Evolutionary conservation across 2,329 filamentous ascomycete genomes (phyloP), one percentile per base, ranked within the genome.

Genomic region (Fusarium penzigii): DNA sequence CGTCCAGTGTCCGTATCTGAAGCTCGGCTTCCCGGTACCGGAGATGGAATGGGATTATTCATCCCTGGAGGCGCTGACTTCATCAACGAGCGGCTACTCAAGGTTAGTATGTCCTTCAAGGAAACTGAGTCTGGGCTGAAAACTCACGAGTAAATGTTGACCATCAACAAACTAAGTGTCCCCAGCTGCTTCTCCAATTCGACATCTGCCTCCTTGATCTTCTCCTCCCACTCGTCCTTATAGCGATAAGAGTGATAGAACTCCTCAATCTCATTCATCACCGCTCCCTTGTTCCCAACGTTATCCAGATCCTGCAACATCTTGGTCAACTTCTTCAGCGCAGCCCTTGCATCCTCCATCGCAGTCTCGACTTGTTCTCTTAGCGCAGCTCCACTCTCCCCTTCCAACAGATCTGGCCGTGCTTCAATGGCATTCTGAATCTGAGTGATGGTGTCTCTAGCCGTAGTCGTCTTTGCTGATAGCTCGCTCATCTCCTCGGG

Each of bases 241-340:
- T 70, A 70, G 29, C 55, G 62, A 42, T 69, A 70, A 41, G 68
- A 70, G 20, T 64, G 64, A 55, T 70, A 70, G 41, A 69, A 69
- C n/a, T 67, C 61, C 17, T 66, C 58, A 3, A 70, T 43, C 0
- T 65, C 54, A 0, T 56, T 56, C 34, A 62, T 53, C 5, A 59
- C 55, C 0, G 58, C 58, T 1, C 64, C 65, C 1, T 63, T 56
- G 0, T 57, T 47, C 0, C 63, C 61, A 14, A 62, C 63, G 3
- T 60, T 64, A 17, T 60, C 61, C 7, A 70, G 56, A 7, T 67
- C 63, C 11, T 66, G 57, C 1, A 70, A 62, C 9, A 70, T 20
- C 42, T 64, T 61, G 3, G 67, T 69, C 68, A 70, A 67, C 11
- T 59, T 58, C 2, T 58, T 63, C 1, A 70, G 53, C 4, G 65